These are phyloP conservation scores for Nakazawaea wickerhamii DNA, from an alignment of 805 yeast species.

Conservation along the genomic window DNA sequence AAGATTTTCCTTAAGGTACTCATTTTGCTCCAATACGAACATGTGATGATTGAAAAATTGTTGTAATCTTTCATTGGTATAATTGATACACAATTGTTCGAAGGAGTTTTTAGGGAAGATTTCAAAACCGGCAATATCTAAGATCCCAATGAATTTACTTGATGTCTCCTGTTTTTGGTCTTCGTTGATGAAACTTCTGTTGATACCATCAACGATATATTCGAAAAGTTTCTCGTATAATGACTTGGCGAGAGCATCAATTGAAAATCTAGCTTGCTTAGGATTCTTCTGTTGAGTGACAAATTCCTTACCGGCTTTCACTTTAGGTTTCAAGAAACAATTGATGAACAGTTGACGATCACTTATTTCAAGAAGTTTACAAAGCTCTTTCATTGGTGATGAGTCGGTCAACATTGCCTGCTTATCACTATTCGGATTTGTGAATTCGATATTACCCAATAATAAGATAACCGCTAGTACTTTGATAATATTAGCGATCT, in stretches of 20 bases:
- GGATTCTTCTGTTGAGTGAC: slow-evolving; percentile 78
- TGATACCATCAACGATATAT: slow-evolving; percentile 69
- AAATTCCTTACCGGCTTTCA: slow-evolving; percentile 85
- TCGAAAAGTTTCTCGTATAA: slow-evolving; percentile 82
- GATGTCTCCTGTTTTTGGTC: slow-evolving; percentile 24
- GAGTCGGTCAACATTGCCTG: slow-evolving; percentile 65
- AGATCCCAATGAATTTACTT: slow-evolving; percentile 45
- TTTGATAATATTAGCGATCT: slow-evolving; percentile 54
- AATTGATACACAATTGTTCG: slow-evolving; percentile 57
- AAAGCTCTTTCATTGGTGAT: slow-evolving; percentile 45
- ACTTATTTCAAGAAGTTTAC: slow-evolving; percentile 59
- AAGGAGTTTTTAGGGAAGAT: slow-evolving; percentile 53
- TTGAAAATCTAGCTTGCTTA: slow-evolving; percentile 68
- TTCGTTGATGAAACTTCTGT: slow-evolving; percentile 44
- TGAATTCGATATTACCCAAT: slow-evolving; percentile 79
- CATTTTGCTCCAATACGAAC: slow-evolving; percentile 56
- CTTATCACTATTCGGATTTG: slow-evolving; percentile 53
- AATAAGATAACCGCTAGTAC: slow-evolving; percentile 73
- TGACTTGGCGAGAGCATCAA: slow-evolving; percentile 85
- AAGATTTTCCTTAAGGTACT: slow-evolving; percentile 52
- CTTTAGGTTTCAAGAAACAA: slow-evolving; percentile 70
- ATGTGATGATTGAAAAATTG: slow-evolving; percentile 60
- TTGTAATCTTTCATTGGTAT: slow-evolving; percentile 55
- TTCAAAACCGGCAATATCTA: slow-evolving; percentile 61
- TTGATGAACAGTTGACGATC: slow-evolving; percentile 46